Conservation (phyloP, 495 filamentous ascomycete genomes). For the Elasticomyces elasticus region DNA sequence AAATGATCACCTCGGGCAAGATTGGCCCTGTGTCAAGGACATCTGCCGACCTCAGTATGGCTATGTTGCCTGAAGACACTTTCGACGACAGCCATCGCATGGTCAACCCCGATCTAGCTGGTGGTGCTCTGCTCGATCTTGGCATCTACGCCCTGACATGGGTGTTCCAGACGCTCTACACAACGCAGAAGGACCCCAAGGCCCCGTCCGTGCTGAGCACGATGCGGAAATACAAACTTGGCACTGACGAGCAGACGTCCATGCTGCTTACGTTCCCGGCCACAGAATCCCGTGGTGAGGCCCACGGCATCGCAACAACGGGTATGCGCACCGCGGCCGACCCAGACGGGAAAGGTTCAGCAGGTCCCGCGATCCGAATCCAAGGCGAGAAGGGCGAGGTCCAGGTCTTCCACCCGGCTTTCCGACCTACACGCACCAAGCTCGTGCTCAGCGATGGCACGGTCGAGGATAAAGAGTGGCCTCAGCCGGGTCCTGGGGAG, state of each 20-base stretch:
- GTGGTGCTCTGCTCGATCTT: slow-evolving; percentile 75
- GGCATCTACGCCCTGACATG: slow-evolving; percentile 87
- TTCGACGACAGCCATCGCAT: slow-evolving; percentile 59
- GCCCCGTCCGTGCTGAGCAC: slow-evolving; percentile 49
- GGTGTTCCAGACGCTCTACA: slow-evolving; percentile 88
- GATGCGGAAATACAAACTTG: slow-evolving; percentile 70
- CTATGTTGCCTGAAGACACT: slow-evolving; percentile 41
- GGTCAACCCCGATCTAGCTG: slow-evolving; percentile 79
- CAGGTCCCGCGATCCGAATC: slow-evolving; percentile 65
- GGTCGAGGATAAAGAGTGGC: slow-evolving; percentile 31
- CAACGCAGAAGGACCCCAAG: slow-evolving; percentile 49
- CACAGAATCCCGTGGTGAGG: slow-evolving; percentile 29
- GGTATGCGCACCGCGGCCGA: slow-evolving; percentile 58
- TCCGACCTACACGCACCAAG: slow-evolving; percentile 56
- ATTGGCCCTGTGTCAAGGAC: slow-evolving; percentile 73
- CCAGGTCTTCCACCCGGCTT: slow-evolving; percentile 66
- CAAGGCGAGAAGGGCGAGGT: slow-evolving; percentile 82
- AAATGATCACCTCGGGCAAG: slow-evolving; percentile 54
- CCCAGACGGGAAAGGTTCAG: slow-evolving; percentile 50
- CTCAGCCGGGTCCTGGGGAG: slow-evolving; percentile 20
- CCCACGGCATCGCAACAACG: slow-evolving; percentile 72
- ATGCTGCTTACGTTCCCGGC: slow-evolving; percentile 67
- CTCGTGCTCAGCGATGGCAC: slow-evolving; percentile 39
- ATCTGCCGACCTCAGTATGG: slow-evolving; percentile 57
- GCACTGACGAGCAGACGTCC: slow-evolving; percentile 72